Percentiles rank a stretch among this genome's conserved stretches.
These are phyloP conservation scores for Anthracocystis walkeri DNA, from an alignment of 1,284 basidiomycete species.

Conservation along the genomic window DNA sequence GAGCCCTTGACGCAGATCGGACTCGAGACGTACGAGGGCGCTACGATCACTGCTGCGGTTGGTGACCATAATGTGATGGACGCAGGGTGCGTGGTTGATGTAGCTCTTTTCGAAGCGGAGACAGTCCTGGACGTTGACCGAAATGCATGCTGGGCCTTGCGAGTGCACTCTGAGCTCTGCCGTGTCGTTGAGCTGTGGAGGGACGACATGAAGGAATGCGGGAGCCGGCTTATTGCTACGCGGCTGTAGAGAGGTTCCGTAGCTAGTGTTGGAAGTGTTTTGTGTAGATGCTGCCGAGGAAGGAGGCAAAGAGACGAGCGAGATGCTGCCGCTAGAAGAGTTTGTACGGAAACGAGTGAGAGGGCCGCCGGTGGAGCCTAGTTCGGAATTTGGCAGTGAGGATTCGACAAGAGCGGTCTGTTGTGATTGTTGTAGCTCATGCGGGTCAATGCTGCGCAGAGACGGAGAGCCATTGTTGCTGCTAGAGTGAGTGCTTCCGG, in stretches of 20 bases:
- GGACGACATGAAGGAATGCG: conserved; percentile 24
- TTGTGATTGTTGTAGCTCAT: conserved; percentile 1
- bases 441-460: conserved; percentile 10
- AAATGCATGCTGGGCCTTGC: conserved; percentile 37
- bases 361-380: conserved; percentile 20
- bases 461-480: conserved; percentile 34
- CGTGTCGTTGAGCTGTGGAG: conserved; percentile 36
- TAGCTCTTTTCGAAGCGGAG: conserved; percentile 55
- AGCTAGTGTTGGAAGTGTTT: conserved; percentile 44
- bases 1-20: conserved; percentile 53
- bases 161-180: conserved; percentile 31
- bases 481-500: conserved; percentile 39
- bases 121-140: conserved; percentile 38
- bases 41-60: conserved; percentile 42
- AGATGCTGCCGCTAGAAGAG: conserved; percentile 43
- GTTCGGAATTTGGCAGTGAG: conserved; percentile 14
- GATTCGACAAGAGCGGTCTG: conserved; percentile 6
- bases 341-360: conserved; percentile 43
- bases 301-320: conserved; percentile 38
- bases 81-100: conserved; percentile 62
- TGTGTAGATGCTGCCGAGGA: conserved; percentile 42
- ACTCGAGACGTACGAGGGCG: conserved; percentile 57
- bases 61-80: conserved; percentile 47
- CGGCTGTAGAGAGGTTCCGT: conserved; percentile 21
- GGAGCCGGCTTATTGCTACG: conserved; percentile 25